Conservation (phyloP, 2,329 filamentous ascomycete species). For the Pseudogymnoascus sp. region DNA sequence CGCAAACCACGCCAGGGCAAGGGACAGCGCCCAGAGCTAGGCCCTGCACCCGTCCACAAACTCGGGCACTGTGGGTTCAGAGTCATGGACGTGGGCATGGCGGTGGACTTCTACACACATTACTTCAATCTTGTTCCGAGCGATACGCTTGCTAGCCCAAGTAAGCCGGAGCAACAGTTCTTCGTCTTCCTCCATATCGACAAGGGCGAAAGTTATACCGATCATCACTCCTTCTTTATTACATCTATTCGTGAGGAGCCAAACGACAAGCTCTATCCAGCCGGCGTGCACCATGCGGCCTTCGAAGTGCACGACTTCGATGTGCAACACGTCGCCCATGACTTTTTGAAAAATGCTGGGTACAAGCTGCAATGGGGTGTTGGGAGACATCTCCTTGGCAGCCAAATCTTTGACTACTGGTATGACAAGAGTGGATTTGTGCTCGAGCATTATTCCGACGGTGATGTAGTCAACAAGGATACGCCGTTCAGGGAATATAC, state of each 20-base stretch:
- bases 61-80: constrained; percentile 36
- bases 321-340: constrained; percentile 44
- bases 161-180: background rate
- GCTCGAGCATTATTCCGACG: constrained; percentile 43
- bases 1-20: no score
- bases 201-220: constrained; percentile 37
- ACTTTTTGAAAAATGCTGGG: constrained; percentile 40
- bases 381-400: constrained; percentile 44
- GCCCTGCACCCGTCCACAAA: constrained; percentile 29
- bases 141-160: constrained; percentile 23
- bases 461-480: constrained; percentile 45
- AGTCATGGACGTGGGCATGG: constrained; percentile 27
- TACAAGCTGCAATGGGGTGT: constrained; percentile 45
- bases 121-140: constrained; percentile 38
- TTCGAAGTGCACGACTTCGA: constrained; percentile 49
- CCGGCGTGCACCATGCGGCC: constrained; percentile 39
- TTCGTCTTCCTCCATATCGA: constrained; percentile 44
- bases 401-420: constrained; percentile 49
- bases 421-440: constrained; percentile 24
- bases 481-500: constrained; percentile 38
- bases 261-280: constrained; percentile 21
- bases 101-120: constrained; percentile 32
- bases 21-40: constrained; percentile 23
- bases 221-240: constrained; percentile 50
- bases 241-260: constrained; percentile 15